A percentile compares a stretch with the other conserved stretches of the same genome.
Evolutionary conservation across 2,329 filamentous ascomycete species (phyloP).

Genomic region (Huntiella decipiens): DNA sequence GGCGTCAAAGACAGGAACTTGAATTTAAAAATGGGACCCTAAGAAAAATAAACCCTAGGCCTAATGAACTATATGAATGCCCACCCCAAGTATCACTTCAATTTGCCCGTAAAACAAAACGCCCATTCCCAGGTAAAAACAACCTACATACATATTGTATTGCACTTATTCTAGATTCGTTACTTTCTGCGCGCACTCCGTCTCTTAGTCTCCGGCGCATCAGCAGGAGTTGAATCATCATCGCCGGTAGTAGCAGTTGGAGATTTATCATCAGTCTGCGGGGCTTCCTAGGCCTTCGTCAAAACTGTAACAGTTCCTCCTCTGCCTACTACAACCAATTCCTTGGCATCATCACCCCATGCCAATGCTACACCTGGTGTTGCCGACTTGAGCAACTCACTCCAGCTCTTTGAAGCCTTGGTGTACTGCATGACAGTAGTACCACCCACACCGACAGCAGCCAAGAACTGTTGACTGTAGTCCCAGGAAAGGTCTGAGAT

Average conservation of each 20-base stretch:
- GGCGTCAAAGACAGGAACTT: too few relatives aligned
- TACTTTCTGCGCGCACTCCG: too few relatives aligned
- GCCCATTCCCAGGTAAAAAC: too few relatives aligned
- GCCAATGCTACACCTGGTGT: constrained; percentile 52
- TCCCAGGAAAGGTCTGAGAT: constrained; percentile 72
- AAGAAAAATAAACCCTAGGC: too few relatives aligned
- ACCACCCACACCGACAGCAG: constrained; percentile 60
- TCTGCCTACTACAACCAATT: constrained; percentile 52
- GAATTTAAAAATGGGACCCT: too few relatives aligned
- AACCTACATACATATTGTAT: too few relatives aligned
- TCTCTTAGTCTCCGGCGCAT: neutral
- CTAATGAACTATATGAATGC: too few relatives aligned
- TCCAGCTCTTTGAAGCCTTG: constrained; percentile 77
- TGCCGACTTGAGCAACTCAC: constrained; percentile 61
- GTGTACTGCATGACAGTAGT: constrained; percentile 77
- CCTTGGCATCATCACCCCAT: constrained; percentile 62
- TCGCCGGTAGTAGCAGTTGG: neutral
- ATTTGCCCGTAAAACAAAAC: too few relatives aligned
- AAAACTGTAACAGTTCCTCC: constrained; percentile 62
- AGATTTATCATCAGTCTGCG: constrained; percentile 10
- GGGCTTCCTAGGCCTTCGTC: constrained; percentile 25
- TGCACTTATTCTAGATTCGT: too few relatives aligned
- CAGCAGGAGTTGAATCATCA: neutral
- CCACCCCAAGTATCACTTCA: too few relatives aligned
- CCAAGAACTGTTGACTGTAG: constrained; percentile 84